Evolutionary conservation across 352 stramenopile genomes (phyloP).

Genomic region (Pythium rhizo-oryzae): DNA sequence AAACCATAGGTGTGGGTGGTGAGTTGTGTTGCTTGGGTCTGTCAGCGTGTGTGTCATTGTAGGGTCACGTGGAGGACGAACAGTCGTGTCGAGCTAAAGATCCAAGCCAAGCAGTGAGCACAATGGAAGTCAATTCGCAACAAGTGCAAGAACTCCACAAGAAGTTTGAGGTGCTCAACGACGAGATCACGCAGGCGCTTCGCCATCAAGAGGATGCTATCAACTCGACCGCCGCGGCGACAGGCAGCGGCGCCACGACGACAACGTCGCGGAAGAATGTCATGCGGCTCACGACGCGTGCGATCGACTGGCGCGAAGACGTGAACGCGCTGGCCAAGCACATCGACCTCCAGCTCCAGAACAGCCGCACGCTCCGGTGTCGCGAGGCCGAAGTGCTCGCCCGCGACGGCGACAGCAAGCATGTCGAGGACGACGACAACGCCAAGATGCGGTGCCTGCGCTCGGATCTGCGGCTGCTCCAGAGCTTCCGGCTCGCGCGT

Average conservation of each 20-base stretch:
- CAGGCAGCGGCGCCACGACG: constrained; percentile 9
- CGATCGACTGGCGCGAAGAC: constrained; percentile 73
- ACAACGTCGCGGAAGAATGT: constrained; percentile 43
- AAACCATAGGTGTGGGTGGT: constrained; percentile 21
- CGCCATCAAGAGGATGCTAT: constrained; percentile 56
- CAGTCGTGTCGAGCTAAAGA: neutral
- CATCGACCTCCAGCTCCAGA: constrained; percentile 72
- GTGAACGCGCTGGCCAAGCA: constrained; percentile 71
- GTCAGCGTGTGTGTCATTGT: constrained; percentile 8
- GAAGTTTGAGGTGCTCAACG: constrained; percentile 76
- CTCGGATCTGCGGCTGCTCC: constrained; percentile 58
- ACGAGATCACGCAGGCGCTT: constrained; percentile 61
- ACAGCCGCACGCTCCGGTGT: constrained; percentile 60
- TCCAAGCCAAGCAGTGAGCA: neutral
- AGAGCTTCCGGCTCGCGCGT: constrained; percentile 59
- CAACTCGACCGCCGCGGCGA: constrained; percentile 21
- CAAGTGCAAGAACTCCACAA: constrained; percentile 71
- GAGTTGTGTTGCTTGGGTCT: neutral
- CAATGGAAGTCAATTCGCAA: constrained; percentile 46
- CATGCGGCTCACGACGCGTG: constrained; percentile 51
- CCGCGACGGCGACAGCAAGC: constrained; percentile 33
- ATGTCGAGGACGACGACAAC: constrained; percentile 51
- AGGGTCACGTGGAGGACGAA: constrained; percentile 5
- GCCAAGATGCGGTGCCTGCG: constrained; percentile 35
- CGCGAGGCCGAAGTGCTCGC: constrained; percentile 59